Percentiles rank a stretch among this genome's conserved stretches.
These are phyloP conservation scores for Ophiostoma tasmaniense DNA, from an alignment of 2,329 filamentous ascomycete genomes.

Conservation along the genomic window DNA sequence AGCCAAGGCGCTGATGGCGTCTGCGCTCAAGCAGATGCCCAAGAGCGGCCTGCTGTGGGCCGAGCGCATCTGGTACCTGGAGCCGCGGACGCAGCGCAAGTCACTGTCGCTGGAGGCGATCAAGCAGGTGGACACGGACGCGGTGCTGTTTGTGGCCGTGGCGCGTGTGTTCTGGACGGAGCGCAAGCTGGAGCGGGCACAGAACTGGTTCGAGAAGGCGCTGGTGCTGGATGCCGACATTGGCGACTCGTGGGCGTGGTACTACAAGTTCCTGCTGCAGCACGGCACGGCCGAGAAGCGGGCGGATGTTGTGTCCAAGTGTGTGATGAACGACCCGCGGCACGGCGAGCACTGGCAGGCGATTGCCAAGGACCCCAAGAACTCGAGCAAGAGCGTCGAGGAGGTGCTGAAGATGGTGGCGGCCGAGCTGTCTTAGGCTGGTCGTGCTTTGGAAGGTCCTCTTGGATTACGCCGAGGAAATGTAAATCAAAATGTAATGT, in stretches of 20 bases:
- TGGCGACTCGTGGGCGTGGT: constrained; percentile 97
- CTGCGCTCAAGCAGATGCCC: constrained; percentile 83
- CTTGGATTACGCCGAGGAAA: neutral
- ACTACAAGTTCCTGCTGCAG: constrained; percentile 84
- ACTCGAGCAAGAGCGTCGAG: constrained; percentile 65
- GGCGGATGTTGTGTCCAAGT: constrained; percentile 73
- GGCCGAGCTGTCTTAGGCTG: constrained; percentile 27
- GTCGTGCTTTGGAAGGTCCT: no score
- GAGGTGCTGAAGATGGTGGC: constrained; percentile 78
- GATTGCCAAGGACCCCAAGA: constrained; percentile 76
- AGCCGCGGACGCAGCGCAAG: constrained; percentile 84
- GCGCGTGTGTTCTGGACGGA: constrained; percentile 96
- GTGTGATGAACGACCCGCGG: constrained; percentile 71
- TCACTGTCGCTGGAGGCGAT: constrained; percentile 87
- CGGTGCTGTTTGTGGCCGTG: constrained; percentile 80
- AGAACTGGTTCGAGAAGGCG: constrained; percentile 96
- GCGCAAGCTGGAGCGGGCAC: constrained; percentile 82
- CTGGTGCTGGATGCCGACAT: constrained; percentile 76
- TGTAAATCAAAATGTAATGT: constrained; percentile 5
- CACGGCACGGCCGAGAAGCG: constrained; percentile 94
- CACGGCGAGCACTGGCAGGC: constrained; percentile 90
- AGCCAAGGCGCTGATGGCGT: constrained; percentile 87
- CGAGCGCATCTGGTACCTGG: constrained; percentile 92
- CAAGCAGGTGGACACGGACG: constrained; percentile 91
- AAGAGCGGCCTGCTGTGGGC: constrained; percentile 82